Conservation (phyloP, 108 stramenopile species). For the Nitzschia putrida region DNA sequence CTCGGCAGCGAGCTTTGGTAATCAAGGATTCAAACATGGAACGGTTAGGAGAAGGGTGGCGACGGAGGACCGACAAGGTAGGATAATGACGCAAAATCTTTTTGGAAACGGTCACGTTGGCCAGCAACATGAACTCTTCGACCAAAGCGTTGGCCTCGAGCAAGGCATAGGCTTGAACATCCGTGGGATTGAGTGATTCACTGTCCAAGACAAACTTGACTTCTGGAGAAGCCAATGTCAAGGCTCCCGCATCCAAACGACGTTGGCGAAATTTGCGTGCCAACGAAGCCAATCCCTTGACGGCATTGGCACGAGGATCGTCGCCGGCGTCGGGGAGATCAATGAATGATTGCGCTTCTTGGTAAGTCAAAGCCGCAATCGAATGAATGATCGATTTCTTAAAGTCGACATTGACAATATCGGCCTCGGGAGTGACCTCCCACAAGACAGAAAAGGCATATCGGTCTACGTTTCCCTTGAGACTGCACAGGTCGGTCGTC, state of each 20-base stretch:
- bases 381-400: slow-evolving; percentile 94
- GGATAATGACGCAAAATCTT: slow-evolving; percentile 91
- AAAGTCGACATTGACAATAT: slow-evolving; percentile 88
- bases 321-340: slow-evolving; percentile 77
- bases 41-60: slow-evolving; percentile 94
- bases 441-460: slow-evolving; percentile 92
- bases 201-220: slow-evolving; percentile 96
- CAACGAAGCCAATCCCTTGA: slow-evolving; percentile 84
- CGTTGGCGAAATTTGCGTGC: slow-evolving; percentile 84
- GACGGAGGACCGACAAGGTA: slow-evolving; percentile 89
- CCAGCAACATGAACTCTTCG: slow-evolving; percentile 99
- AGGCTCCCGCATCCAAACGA: slow-evolving; percentile 93
- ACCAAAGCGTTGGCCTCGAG: slow-evolving; percentile 93
- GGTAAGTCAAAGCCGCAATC: slow-evolving; percentile 93
- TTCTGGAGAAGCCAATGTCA: slow-evolving; percentile 97
- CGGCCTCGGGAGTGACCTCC: slow-evolving; percentile 88
- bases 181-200: slow-evolving; percentile 96
- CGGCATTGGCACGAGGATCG: slow-evolving; percentile 77
- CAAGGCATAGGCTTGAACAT: slow-evolving; percentile 91
- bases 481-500: slow-evolving; percentile 95
- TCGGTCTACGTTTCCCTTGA: slow-evolving; percentile 90
- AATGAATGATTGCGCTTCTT: slow-evolving; percentile 93
- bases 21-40: slow-evolving; percentile 94
- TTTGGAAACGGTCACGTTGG: slow-evolving; percentile 97
- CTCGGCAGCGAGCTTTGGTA: slow-evolving; percentile 78